phyloP scores from a whole-genome alignment of 2,329 filamentous ascomycete genomes.

The Zymoseptoria brevis region DNA sequence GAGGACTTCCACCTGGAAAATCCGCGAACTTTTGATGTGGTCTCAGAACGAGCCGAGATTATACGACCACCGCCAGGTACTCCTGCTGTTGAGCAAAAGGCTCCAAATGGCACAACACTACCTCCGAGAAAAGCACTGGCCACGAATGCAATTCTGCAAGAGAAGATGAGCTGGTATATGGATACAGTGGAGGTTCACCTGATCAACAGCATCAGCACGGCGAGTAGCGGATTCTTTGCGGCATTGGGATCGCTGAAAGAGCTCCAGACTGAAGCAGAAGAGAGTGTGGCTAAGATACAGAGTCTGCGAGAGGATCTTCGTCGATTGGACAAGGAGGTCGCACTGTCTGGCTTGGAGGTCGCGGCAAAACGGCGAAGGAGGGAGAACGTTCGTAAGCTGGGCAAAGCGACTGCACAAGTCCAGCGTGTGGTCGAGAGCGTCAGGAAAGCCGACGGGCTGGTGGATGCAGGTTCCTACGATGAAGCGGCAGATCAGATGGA shows the following conservation, averaged over 20 bases:
- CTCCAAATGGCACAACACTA: slow-evolving; percentile 47
- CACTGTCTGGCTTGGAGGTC: slow-evolving; percentile 73
- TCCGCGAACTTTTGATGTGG: slow-evolving; percentile 88
- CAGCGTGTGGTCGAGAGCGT: slow-evolving; percentile 69
- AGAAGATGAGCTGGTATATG: slow-evolving; percentile 99
- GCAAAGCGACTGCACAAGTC: slow-evolving; percentile 75
- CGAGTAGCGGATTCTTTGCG: slow-evolving; percentile 92
- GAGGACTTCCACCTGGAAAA: slow-evolving; percentile 94
- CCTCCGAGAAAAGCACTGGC: slow-evolving; percentile 72
- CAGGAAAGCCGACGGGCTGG: slow-evolving; percentile 66
- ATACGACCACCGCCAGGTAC: slow-evolving; percentile 58
- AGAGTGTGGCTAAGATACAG: slow-evolving; percentile 83
- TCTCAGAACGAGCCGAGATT: slow-evolving; percentile 94
- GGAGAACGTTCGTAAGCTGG: slow-evolving; percentile 76
- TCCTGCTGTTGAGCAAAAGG: slow-evolving; percentile 37
- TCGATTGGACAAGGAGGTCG: slow-evolving; percentile 78
- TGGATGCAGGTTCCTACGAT: slow-evolving; percentile 78
- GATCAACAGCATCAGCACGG: slow-evolving; percentile 90
- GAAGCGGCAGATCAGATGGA: slow-evolving; percentile 71
- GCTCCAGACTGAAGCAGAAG: slow-evolving; percentile 82
- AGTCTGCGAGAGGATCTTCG: slow-evolving; percentile 69
- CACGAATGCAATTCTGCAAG: slow-evolving; percentile 93
- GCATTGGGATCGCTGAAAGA: slow-evolving; percentile 85
- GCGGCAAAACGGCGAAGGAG: slow-evolving; percentile 72
- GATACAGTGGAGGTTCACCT: slow-evolving; percentile 97